Base-by-base conservation (phyloP, 257 asterid species). In the Solanum corneliomulleri region DNA sequence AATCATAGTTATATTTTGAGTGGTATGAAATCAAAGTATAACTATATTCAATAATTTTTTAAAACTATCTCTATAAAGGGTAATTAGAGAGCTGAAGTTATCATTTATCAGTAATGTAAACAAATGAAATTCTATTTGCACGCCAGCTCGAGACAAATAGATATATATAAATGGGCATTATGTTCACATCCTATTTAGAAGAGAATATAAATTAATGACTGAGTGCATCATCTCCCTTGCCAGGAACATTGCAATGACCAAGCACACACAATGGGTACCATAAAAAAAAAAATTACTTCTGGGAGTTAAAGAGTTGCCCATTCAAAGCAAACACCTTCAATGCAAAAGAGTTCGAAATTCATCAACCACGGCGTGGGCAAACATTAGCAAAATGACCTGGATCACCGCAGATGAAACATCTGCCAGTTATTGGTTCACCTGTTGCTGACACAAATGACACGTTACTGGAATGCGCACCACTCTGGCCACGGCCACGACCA, bases 391-490 rank as follows among this genome's bases (percentile, higher is more conserved):
- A 95, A 90, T 97, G 99, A 2, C 96, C 91, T 44, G 98, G 98
- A 92, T 97, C 98, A 14, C 98, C 99, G 90, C 99, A 97, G 60
- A 93, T 68, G 77, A 97, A 97, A 89, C 99, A 97, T 88, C 98
- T 90, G 29, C 96, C 95, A 10, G 98, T 91, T 85, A 95, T 86
- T 25, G 98, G 97, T 88, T 95, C 99, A 52, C 99, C 99, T 23
- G 98, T 95, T 64, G 97, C 98, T 41, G 98, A 94, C 85, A 97
- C 89, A 84, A 97, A 97, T 58, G 96, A 81, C 20, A 37, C 90
- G 69, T 89, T 92, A 84, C 80, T 91, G 35, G 89, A 86, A 82
- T 88, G 91, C 69, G 91, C 92, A 86, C 93, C 93, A 83, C 90
- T 83, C 29, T 90, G 85, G 45, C 45, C 78, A 33, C 88, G 86